A percentile compares a stretch with the other conserved stretches of the same genome.
phyloP scores from a whole-genome alignment of 108 stramenopile species.

The Pseudonitzschia pungens region DNA sequence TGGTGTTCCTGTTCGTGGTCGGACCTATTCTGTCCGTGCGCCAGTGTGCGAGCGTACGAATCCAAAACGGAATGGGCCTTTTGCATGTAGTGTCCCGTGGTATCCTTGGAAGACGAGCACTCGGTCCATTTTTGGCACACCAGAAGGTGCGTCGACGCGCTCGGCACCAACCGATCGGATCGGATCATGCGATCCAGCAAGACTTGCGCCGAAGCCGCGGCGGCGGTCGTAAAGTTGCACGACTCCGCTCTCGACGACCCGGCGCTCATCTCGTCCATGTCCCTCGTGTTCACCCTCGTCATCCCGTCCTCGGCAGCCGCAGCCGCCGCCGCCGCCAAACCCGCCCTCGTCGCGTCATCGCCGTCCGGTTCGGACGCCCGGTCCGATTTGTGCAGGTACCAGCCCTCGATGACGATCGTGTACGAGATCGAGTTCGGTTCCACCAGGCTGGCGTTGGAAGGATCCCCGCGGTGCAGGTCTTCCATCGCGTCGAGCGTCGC shows the following conservation, averaged over 20 bases:
- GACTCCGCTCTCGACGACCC: neutral
- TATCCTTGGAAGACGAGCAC: slow-evolving; percentile 5
- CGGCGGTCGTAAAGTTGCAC: neutral
- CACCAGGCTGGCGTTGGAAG: slow-evolving; percentile 13
- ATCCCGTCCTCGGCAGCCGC: too few species aligned
- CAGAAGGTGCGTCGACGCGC: slow-evolving; percentile 28
- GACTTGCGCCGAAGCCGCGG: slow-evolving; percentile 26
- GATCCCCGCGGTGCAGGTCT: slow-evolving; percentile 18
- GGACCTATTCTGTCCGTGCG: neutral
- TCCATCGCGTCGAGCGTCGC: slow-evolving; percentile 47
- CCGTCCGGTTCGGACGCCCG: slow-evolving; percentile 5
- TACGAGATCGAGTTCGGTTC: slow-evolving; percentile 44
- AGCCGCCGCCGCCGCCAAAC: neutral
- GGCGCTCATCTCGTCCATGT: slow-evolving; percentile 4
- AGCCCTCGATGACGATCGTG: slow-evolving; percentile 47
- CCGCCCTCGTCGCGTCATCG: slow-evolving; percentile 2
- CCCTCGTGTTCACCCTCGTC: slow-evolving; percentile 9
- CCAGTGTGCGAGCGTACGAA: neutral
- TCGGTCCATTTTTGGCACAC: slow-evolving; percentile 47
- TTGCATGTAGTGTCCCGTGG: slow-evolving; percentile 24
- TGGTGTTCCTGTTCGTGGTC: neutral
- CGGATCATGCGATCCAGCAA: slow-evolving; percentile 42
- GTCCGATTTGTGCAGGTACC: slow-evolving; percentile 22
- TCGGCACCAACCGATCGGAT: slow-evolving; percentile 21
- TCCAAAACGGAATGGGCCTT: slow-evolving; percentile 34